Evolutionary conservation across 441 rosid genomes (phyloP).

Genomic region (Populus tomentosa): DNA sequence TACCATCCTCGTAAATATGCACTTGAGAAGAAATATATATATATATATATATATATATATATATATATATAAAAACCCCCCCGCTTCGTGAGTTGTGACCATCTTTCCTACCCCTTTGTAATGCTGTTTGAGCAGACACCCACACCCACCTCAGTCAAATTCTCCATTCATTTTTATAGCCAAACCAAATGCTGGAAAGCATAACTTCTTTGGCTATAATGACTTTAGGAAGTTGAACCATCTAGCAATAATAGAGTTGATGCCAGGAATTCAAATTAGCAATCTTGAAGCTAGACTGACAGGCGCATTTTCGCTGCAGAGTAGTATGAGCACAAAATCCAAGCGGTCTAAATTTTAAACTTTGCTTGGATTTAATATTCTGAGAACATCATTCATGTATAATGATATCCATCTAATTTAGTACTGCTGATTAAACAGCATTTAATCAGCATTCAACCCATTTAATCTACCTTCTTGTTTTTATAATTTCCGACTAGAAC

Average conservation of each 20-base stretch:
- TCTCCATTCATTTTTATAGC: background rate
- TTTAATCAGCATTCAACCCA: conserved; percentile 27
- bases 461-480: background rate
- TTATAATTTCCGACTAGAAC: background rate
- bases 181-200: background rate
- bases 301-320: background rate
- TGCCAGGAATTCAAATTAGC: background rate
- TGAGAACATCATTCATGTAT: background rate
- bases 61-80: background rate
- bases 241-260: background rate
- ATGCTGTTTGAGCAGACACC: background rate
- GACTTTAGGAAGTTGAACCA: background rate
- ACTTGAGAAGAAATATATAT: too few species aligned
- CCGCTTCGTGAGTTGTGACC: background rate
- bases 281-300: background rate
- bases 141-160: background rate
- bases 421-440: conserved; percentile 22
- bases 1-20: too few species aligned
- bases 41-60: too few species aligned
- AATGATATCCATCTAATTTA: background rate
- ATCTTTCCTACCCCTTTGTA: too few species aligned
- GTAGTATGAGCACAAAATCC: background rate
- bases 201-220: background rate
- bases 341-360: too few species aligned
- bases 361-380: too few species aligned